Base-by-base conservation (phyloP, 257 asterid genomes). In the Rubia yunnanensis region DNA sequence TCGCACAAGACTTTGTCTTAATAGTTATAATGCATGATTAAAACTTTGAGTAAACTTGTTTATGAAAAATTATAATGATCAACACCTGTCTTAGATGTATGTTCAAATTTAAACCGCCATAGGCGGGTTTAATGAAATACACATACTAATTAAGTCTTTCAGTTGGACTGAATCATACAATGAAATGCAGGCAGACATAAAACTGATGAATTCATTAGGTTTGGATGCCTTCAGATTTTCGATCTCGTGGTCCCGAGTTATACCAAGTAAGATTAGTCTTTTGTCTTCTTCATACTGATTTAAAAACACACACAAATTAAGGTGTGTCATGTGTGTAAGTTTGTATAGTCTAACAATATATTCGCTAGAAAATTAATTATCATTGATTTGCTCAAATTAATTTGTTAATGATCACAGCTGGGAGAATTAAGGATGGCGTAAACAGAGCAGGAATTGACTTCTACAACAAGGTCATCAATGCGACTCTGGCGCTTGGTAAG, bases 381-480 rank as follows among this genome's bases (percentile, higher is more conserved):
- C 36, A 32, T 8, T 8, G 7, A 32, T 1, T 32, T 32, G 4
- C 36, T 32, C 5, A 0, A 39, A 39, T 3, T 39, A 10, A 39
- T 10, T 15, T 39, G 2, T 7, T 52, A 34, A 56, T 17, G 39
- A 58, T 59, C 0, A n/a, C 65, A 72, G 78, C 70, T 18, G 77
- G 80, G 34, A 62, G 32, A 38, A 11, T 71, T 22, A 30, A 60
- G 3, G 66, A 26, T 7, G 80, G 80, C 10, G 63, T 78, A 1
- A 74, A 74, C 56, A 27, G 27, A 14, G 38, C 46, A 15, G 77
- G 80, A 1, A 30, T 74, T 39, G 22, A 41, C 38, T 68, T 50
- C 54, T 74, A 74, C 34, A 75, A 60, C 44, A 74, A 78, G 20
- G 70, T 74, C 10, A 74, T 74, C 10, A 65, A 82, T 48, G 62